Conservation (phyloP, 108 stramenopile genomes). For the Pseudonitzschia pungens region DNA sequence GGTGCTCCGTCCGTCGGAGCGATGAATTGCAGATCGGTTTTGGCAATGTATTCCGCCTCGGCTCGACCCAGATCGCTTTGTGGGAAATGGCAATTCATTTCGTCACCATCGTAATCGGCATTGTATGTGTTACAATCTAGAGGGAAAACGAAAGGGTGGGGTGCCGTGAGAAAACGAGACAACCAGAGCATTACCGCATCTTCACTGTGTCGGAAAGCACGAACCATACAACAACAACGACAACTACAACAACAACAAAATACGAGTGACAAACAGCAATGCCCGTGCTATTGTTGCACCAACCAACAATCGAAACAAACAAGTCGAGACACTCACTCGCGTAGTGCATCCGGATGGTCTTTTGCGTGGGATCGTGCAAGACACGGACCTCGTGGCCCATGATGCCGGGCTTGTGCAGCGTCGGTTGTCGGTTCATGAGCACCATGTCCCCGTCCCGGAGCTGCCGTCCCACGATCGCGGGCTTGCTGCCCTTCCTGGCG, state of each 20-base stretch:
- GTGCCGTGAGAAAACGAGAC: too few relatives aligned
- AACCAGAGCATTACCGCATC: constrained; percentile 3
- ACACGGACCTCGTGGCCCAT: constrained; percentile 99
- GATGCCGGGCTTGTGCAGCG: constrained; percentile 99
- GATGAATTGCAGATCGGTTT: constrained; percentile 93
- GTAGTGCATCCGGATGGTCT: constrained; percentile 99
- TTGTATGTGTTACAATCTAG: constrained; percentile 99
- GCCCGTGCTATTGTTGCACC: too few relatives aligned
- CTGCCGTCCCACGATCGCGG: constrained; percentile 95
- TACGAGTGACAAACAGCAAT: too few relatives aligned
- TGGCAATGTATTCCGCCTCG: constrained; percentile 91
- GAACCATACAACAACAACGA: too few relatives aligned
- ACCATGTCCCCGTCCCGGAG: constrained; percentile 95
- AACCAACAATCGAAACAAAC: neutral
- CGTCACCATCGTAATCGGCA: constrained; percentile 99
- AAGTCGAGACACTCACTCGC: constrained; percentile 65
- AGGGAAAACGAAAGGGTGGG: too few relatives aligned
- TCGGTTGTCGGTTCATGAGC: constrained; percentile 98
- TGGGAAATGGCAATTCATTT: constrained; percentile 99
- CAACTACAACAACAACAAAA: too few relatives aligned
- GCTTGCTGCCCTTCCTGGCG: constrained; percentile 51
- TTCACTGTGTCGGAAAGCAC: neutral
- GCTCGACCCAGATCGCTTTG: constrained; percentile 95
- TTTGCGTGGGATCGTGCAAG: constrained; percentile 87
- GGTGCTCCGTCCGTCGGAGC: constrained; percentile 98